phyloP scores from a whole-genome alignment of 345 rosid species.

The Toxicodendron radicans region DNA sequence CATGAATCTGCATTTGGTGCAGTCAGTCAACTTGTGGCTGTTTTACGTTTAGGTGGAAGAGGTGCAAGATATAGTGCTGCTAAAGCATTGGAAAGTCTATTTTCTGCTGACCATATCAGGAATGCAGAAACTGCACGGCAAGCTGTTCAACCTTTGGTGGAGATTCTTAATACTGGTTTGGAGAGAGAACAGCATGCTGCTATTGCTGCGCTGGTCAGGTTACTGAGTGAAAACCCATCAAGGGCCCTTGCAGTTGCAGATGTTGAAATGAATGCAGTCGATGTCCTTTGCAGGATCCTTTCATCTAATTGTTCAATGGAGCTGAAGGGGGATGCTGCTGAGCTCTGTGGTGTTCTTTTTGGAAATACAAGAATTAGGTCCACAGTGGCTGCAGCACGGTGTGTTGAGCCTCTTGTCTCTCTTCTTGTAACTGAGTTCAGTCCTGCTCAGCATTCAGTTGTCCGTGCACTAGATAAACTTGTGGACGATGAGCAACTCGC shows the following conservation, averaged over 20 bases:
- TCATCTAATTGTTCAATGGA: constrained; percentile 90
- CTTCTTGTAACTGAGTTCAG: constrained; percentile 87
- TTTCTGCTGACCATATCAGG: constrained; percentile 94
- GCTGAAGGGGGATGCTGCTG: constrained; percentile 99
- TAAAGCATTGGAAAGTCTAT: constrained; percentile 92
- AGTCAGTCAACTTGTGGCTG: constrained; percentile 96
- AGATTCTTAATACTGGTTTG: constrained; percentile 89
- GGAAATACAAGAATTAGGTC: constrained; percentile 92
- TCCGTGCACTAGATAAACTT: constrained; percentile 90
- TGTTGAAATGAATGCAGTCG: constrained; percentile 98
- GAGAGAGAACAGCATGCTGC: constrained; percentile 99
- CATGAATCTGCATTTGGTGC: constrained; percentile 96
- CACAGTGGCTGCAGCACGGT: constrained; percentile 93
- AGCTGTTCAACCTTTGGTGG: constrained; percentile 98
- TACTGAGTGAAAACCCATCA: constrained; percentile 95
- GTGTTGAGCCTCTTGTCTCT: constrained; percentile 98
- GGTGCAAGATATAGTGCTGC: constrained; percentile 97
- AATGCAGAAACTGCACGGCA: constrained; percentile 93
- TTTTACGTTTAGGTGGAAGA: constrained; percentile 94
- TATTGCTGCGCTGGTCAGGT: constrained; percentile 91
- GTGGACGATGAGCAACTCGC: constrained; percentile 98
- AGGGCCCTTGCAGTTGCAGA: constrained; percentile 95
- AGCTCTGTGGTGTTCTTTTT: constrained; percentile 92
- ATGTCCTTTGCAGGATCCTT: constrained; percentile 95
- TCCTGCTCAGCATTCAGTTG: constrained; percentile 95